Evolutionary conservation across 495 filamentous ascomycete genomes (phyloP).

Genomic region (Podospora comata): DNA sequence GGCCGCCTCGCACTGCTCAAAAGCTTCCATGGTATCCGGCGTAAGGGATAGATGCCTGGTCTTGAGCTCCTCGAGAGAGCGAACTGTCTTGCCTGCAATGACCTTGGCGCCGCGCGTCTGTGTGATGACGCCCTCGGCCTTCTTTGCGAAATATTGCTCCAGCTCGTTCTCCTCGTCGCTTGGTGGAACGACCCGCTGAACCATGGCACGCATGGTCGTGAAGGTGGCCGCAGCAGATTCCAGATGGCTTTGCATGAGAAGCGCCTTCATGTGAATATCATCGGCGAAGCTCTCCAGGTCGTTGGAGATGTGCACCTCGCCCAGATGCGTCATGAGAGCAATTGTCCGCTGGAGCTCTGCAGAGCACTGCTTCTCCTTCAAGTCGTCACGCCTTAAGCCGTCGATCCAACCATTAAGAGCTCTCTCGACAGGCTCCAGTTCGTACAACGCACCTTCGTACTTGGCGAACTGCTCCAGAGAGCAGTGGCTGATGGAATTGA

Average conservation of each 20-base stretch:
- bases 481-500: constrained; percentile 71
- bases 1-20: constrained; percentile 57
- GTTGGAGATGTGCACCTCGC: constrained; percentile 70
- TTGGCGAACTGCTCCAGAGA: constrained; percentile 70
- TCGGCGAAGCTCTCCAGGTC: constrained; percentile 76
- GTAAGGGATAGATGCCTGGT: constrained; percentile 71
- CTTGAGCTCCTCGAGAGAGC: constrained; percentile 74
- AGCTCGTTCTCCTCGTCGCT: constrained; percentile 59
- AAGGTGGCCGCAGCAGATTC: constrained; percentile 73
- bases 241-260: constrained; percentile 75
- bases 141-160: constrained; percentile 62
- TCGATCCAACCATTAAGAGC: constrained; percentile 89
- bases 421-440: constrained; percentile 89
- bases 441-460: constrained; percentile 75
- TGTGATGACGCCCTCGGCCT: constrained; percentile 66
- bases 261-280: constrained; percentile 67
- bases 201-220: constrained; percentile 57
- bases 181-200: constrained; percentile 58
- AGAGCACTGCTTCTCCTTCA: constrained; percentile 79
- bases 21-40: constrained; percentile 50
- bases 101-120: constrained; percentile 83
- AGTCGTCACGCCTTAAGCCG: constrained; percentile 71
- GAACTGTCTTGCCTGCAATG: constrained; percentile 71
- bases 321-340: constrained; percentile 79
- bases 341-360: constrained; percentile 78